phyloP scores from a whole-genome alignment of 2,329 filamentous ascomycete genomes.

The Cryphonectria japonica region DNA sequence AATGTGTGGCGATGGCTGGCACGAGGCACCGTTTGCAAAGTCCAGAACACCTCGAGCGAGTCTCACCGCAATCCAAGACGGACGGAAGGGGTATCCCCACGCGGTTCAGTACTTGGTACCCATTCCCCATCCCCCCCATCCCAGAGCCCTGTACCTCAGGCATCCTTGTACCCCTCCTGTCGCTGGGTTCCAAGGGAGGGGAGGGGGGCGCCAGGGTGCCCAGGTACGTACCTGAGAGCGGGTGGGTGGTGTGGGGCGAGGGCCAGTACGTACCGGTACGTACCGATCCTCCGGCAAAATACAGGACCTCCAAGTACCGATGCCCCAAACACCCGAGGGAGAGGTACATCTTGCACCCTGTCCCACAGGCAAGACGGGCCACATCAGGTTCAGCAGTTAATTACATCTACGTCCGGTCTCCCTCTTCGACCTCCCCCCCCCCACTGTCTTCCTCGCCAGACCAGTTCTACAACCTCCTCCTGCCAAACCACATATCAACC shows the following conservation, averaged over 20 bases:
- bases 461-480: slow-evolving; percentile 23
- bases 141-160: background rate
- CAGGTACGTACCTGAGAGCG: slow-evolving; percentile 22
- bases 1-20: background rate
- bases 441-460: slow-evolving; percentile 30
- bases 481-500: slow-evolving; percentile 19
- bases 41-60: slow-evolving; percentile 3
- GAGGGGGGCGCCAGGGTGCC: background rate
- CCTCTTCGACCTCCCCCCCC: slow-evolving; percentile 21
- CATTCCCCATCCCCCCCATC: background rate
- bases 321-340: slow-evolving; percentile 20
- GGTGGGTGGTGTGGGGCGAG: slow-evolving; percentile 25
- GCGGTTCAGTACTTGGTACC: background rate
- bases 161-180: background rate
- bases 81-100: background rate
- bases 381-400: slow-evolving; percentile 26
- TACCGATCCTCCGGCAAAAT: slow-evolving; percentile 27
- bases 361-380: slow-evolving; percentile 24
- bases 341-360: slow-evolving; percentile 24
- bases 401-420: slow-evolving; percentile 35
- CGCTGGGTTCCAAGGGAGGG: slow-evolving; percentile 17
- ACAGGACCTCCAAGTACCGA: slow-evolving; percentile 24
- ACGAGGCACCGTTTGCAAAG: background rate
- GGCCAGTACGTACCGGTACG: slow-evolving; percentile 22
- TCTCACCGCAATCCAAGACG: slow-evolving; percentile 7